Base-by-base conservation (phyloP, 129 eudicot species). In the Sambucus nigra region DNA sequence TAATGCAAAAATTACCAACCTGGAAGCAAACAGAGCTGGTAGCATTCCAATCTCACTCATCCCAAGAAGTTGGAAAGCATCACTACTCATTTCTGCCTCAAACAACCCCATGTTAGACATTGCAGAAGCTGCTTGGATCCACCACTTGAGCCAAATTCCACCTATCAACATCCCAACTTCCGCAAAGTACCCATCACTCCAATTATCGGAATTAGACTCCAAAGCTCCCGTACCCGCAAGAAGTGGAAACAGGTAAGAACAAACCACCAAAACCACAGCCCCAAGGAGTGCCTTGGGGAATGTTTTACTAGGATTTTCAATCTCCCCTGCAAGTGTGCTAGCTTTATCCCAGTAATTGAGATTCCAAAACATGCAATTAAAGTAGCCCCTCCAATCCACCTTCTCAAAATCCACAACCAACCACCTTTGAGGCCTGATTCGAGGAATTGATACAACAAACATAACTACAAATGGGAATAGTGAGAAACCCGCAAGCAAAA, bases 141-240 rank as follows among this genome's bases (percentile, higher is more conserved):
- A 88, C 97, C 95, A 88, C 68, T 81, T 88, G 1, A 84, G 73
- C 97, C 97, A 88, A 57, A 73, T 65, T 20, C 97, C 97, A 11
- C 97, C 97, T 0, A 88, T 88, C 68, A 88, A 53, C 92, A 80
- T 75, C 48, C 94, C 97, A 41, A 81, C 86, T 65, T 88, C 87
- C 6, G 97, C 93, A 63, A 88, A 88, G 73, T 88, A 88, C 25
- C 97, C 97, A 67, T 88, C 97, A 41, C 61, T 88, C 96, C 96
- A 88, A 28, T 78, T 72, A 38, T 74, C 38, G 6, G 80, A 57
- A 68, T 84, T 68, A 11, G 83, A 41, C 9, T 65, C 61, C 35
- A 80, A 61, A n/a, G 97, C 87, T 29, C 97, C 95, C 0, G 92
- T 88, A 7, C 92, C 95, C 22, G 93, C 88, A 47, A 88, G 82